Percentiles rank a stretch among this genome's conserved stretches.
Conservation (phyloP, 495 filamentous ascomycete genomes). For the Aspergillus indologenus region DNA sequence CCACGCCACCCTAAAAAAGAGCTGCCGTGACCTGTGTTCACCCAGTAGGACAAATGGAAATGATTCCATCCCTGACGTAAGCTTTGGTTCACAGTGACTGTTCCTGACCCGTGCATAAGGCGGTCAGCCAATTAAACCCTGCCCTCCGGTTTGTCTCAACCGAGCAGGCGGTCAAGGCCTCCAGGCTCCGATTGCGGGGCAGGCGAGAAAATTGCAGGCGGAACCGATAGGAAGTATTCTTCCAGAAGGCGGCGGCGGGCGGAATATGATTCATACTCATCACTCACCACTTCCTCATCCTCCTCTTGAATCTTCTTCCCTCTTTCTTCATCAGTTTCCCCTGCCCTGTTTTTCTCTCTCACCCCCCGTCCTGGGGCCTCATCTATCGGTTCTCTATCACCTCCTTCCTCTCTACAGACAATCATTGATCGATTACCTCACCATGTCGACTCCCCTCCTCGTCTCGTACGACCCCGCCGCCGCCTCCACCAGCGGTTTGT, state of each 20-base stretch:
- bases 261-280: not conserved
- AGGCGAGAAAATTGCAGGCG: constrained; percentile 4
- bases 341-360: not conserved
- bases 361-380: constrained; percentile 9
- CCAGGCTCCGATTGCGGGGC: constrained; percentile 8
- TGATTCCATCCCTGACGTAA: not conserved
- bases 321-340: constrained; percentile 7
- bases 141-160: not conserved
- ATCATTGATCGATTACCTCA: constrained; percentile 4
- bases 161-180: constrained; percentile 1
- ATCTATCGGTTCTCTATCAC: constrained; percentile 7
- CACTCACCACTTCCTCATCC: too few species aligned
- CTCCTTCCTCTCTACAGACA: not conserved
- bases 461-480: constrained; percentile 45
- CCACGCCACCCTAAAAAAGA: too few species aligned
- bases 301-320: not conserved
- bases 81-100: not conserved
- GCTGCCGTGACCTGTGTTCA: too few species aligned
- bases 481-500: constrained; percentile 50
- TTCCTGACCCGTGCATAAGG: not conserved
- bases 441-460: constrained; percentile 51
- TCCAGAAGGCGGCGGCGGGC: too few species aligned
- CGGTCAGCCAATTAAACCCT: not conserved
- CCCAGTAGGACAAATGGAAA: not conserved
- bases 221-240: not conserved